These are phyloP conservation scores for Irpex sp. DNA, from an alignment of 1,284 basidiomycete species.

Conservation along the genomic window DNA sequence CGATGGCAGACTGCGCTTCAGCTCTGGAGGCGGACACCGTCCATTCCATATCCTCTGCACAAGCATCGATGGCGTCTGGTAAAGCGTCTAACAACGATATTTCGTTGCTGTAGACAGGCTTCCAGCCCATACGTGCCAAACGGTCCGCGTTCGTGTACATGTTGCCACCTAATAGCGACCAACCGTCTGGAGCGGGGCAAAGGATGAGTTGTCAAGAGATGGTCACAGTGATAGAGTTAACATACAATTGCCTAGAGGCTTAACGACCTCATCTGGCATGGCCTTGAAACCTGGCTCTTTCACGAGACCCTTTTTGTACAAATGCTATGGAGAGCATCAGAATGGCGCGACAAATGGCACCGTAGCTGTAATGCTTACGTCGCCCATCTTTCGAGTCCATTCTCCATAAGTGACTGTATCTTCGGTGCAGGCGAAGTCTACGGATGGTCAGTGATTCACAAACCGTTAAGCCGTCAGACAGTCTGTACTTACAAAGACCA, in stretches of 20 bases:
- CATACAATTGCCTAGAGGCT: conserved; percentile 35
- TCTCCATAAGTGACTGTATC: conserved; percentile 23
- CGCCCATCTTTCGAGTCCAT: conserved; percentile 32
- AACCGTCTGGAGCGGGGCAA: conserved; percentile 27
- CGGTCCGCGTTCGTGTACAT: conserved; percentile 30
- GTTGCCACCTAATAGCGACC: conserved; percentile 37
- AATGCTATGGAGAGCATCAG: conserved; percentile 24
- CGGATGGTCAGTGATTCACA: conserved; percentile 18
- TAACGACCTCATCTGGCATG: conserved; percentile 29
- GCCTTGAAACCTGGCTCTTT: conserved; percentile 31
- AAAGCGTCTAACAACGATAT: conserved; percentile 31
- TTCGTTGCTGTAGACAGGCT: conserved; percentile 31
- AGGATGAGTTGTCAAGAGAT: background rate
- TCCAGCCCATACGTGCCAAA: conserved; percentile 37
- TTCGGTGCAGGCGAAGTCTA: conserved; percentile 15
- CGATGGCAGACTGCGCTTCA: background rate
- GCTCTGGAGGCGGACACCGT: background rate
- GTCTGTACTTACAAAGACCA: conserved; percentile 31
- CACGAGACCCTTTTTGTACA: conserved; percentile 33
- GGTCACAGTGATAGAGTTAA: background rate
- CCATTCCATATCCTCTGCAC: conserved; percentile 14
- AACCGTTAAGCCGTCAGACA: background rate
- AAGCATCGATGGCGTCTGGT: conserved; percentile 30
- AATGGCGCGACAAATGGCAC: background rate
- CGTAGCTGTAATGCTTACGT: conserved; percentile 24